Evolutionary conservation across 441 rosid species (phyloP), one percentile per base, ranked within the genome.

Genomic region (Iberis amara): DNA sequence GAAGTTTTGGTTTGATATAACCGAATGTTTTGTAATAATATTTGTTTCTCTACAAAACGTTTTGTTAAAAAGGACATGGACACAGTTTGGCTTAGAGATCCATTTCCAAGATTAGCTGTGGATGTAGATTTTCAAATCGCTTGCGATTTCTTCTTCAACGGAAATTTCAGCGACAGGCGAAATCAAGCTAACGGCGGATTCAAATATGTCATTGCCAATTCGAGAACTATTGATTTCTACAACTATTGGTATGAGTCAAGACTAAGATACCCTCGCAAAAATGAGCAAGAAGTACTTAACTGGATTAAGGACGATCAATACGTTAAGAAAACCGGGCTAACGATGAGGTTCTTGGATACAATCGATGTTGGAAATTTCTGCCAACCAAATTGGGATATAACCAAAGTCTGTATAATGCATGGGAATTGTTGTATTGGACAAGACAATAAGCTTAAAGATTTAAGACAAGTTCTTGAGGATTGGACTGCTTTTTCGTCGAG

Each of bases 41-140:
- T 33, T 33, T 10, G 3, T 18, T 1, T 47, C 4, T 2, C 27
- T 24, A 4, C 27, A 24, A 24, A 24, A 24, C 2, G 4, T 2
- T 24, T 24, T 24, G 27, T 24, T 24, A 4, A 24, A 24, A 24
- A 45, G 96, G 96, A 89, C 73, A 85, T 79, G 56, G 97, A 85
- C 74, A 61, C 81, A 68, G 66, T 89, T 82, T 89, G 96, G 95
- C 76, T 89, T 64, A 75, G 95, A 65, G 75, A 89, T 64, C 96
- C 96, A 55, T 85, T 81, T 71, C 81, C 82, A 4, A 77, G 71
- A 60, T 78, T 88, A 57, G 57, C 59, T 62, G 18, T 61, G 8
- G 81, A 79, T 53, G 88, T 71, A 42, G 97, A 89, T 72, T 78
- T 89, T 69, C 92, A 89, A 64, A 80, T 83, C 54, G 89, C 97